Percentiles rank a stretch among this genome's conserved stretches.
Conservation (phyloP, 164 flowering plant genomes). For the Hamamelis virginiana region DNA sequence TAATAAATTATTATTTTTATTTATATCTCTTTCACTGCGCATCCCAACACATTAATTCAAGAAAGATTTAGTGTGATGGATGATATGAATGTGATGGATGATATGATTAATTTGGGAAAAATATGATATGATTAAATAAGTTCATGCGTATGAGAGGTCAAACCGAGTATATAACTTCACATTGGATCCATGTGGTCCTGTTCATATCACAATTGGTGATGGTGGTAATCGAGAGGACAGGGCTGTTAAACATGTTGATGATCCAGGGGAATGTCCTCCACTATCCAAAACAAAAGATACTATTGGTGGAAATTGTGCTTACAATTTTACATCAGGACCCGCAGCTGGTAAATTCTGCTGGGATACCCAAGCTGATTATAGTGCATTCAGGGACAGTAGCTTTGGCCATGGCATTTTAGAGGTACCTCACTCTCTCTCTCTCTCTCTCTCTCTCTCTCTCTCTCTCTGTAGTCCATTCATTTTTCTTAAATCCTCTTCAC, state of each 20-base stretch:
- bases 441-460: too few species aligned
- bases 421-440: constrained; percentile 43
- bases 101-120: too few species aligned
- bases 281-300: constrained; percentile 46
- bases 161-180: constrained; percentile 80
- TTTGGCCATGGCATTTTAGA: constrained; percentile 89
- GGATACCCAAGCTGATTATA: constrained; percentile 81
- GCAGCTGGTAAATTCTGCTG: constrained; percentile 80
- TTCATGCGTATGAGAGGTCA: too few species aligned
- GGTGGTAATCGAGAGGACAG: constrained; percentile 79
- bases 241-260: constrained; percentile 70
- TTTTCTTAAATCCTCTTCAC: too few species aligned
- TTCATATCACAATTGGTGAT: too few species aligned
- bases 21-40: too few species aligned
- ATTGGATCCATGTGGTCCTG: constrained; percentile 86
- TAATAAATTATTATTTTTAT: too few species aligned
- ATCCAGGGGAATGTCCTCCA: constrained; percentile 81
- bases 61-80: too few species aligned
- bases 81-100: too few species aligned
- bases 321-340: constrained; percentile 77
- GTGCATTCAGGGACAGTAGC: constrained; percentile 85
- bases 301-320: constrained; percentile 76
- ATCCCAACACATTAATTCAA: too few species aligned
- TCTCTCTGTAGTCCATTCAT: too few species aligned
- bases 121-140: too few species aligned